Evolutionary conservation across 495 filamentous ascomycete species (phyloP).

Genomic region (Thermothielavioides terrestris): DNA sequence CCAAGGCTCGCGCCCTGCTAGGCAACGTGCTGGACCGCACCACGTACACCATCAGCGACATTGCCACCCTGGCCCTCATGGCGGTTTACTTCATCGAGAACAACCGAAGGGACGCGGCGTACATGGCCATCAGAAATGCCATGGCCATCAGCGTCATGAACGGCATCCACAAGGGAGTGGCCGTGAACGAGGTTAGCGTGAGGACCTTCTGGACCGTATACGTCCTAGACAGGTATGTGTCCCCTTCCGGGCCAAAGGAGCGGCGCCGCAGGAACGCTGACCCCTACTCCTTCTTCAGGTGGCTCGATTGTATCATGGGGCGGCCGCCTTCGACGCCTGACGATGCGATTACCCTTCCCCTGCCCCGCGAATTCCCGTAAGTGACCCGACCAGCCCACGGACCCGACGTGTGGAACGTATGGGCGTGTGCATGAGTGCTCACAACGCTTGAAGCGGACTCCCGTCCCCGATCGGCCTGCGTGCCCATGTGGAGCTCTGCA

Average conservation of each 20-base stretch:
- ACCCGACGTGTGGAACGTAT: too few species aligned
- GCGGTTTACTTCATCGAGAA: slow-evolving; percentile 32
- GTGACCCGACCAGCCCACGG: not conserved
- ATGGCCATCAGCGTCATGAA: slow-evolving; percentile 29
- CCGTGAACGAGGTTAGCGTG: slow-evolving; percentile 23
- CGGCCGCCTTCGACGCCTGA: slow-evolving; percentile 30
- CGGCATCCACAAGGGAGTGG: slow-evolving; percentile 27
- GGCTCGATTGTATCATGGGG: slow-evolving; percentile 36
- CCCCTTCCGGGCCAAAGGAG: not conserved
- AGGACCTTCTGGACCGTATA: slow-evolving; percentile 38
- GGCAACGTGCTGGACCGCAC: slow-evolving; percentile 30
- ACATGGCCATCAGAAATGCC: slow-evolving; percentile 29
- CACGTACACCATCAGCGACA: slow-evolving; percentile 22
- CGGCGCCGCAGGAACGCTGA: not conserved
- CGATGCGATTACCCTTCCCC: slow-evolving; percentile 26
- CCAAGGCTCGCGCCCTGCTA: slow-evolving; percentile 25
- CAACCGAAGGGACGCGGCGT: slow-evolving; percentile 34
- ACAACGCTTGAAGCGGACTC: slow-evolving; percentile 16
- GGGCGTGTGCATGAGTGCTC: not conserved
- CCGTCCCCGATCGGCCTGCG: slow-evolving; percentile 29
- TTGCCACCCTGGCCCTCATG: slow-evolving; percentile 31
- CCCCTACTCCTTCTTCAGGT: slow-evolving; percentile 23
- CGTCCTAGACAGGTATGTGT: slow-evolving; percentile 31
- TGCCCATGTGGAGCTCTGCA: slow-evolving; percentile 31
- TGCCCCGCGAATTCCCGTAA: slow-evolving; percentile 27